Conservation (phyloP, 208 protist species). For the Leishmania turanica region DNA sequence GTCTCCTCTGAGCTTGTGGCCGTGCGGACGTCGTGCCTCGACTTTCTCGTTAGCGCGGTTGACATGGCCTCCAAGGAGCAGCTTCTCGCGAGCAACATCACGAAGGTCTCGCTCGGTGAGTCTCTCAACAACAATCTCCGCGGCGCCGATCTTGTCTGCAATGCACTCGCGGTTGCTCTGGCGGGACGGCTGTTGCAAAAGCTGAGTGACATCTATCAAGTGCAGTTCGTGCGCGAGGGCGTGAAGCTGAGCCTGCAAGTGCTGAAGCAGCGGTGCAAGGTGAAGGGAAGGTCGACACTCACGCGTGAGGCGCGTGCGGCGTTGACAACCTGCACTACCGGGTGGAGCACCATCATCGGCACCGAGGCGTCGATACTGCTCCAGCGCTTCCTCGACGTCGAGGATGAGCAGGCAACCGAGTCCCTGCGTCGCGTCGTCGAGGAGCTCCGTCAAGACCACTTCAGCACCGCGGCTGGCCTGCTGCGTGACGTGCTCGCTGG, state of each 20-base stretch:
- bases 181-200: constrained; percentile 71
- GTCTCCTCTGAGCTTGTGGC: constrained; percentile 58
- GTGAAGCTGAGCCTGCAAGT: constrained; percentile 57
- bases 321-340: constrained; percentile 20
- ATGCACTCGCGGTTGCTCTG: constrained; percentile 62
- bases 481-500: constrained; percentile 46
- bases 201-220: constrained; percentile 52
- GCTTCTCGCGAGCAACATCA: constrained; percentile 35
- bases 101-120: constrained; percentile 48
- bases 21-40: constrained; percentile 44
- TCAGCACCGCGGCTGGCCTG: constrained; percentile 40
- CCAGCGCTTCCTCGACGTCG: constrained; percentile 33
- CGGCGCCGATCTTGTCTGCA: constrained; percentile 46
- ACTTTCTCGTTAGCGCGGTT: constrained; percentile 69
- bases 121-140: constrained; percentile 58
- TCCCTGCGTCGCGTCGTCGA: constrained; percentile 41
- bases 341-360: constrained; percentile 50
- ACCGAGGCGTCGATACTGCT: constrained; percentile 47
- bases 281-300: constrained; percentile 15
- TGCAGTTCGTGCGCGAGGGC: constrained; percentile 86
- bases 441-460: constrained; percentile 44
- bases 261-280: constrained; percentile 33
- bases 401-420: constrained; percentile 40
- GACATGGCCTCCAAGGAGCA: constrained; percentile 48
- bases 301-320: constrained; percentile 13